phyloP scores from a whole-genome alignment of 495 filamentous ascomycete species.

The Penicillium herquei region DNA sequence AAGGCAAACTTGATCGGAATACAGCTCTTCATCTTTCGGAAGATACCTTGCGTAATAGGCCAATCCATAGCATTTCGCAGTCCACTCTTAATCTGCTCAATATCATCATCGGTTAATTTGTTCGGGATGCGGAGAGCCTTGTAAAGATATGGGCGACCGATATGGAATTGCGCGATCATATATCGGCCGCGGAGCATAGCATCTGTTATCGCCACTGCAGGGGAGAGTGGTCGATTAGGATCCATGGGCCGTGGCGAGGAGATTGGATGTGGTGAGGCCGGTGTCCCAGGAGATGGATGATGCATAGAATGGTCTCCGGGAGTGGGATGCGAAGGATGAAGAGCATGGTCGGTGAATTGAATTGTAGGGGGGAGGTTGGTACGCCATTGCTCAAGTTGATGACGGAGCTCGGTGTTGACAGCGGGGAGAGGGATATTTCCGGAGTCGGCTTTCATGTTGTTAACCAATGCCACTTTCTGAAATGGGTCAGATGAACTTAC shows the following conservation, averaged over 20 bases:
- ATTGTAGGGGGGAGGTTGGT: slow-evolving; percentile 42
- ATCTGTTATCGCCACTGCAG: slow-evolving; percentile 43
- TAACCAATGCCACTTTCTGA: not conserved
- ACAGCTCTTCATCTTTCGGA: slow-evolving; percentile 47
- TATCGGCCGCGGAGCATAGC: slow-evolving; percentile 47
- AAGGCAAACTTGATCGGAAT: slow-evolving; percentile 49
- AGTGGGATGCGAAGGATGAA: slow-evolving; percentile 13
- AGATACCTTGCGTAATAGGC: slow-evolving; percentile 43
- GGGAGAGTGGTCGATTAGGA: slow-evolving; percentile 31
- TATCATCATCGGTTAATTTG: slow-evolving; percentile 43
- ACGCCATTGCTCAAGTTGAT: slow-evolving; percentile 50
- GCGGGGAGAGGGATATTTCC: slow-evolving; percentile 46
- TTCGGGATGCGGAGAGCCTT: slow-evolving; percentile 43
- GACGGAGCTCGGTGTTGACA: slow-evolving; percentile 43
- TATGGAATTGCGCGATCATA: slow-evolving; percentile 49
- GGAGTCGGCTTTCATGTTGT: slow-evolving; percentile 34
- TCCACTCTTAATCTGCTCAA: slow-evolving; percentile 43
- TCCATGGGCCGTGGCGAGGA: slow-evolving; percentile 15
- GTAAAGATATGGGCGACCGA: slow-evolving; percentile 48
- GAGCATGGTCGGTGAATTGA: slow-evolving; percentile 36
- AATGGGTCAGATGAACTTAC: slow-evolving; percentile 30
- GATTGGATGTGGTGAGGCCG: slow-evolving; percentile 25
- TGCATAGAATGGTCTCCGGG: slow-evolving; percentile 18
- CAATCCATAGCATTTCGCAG: slow-evolving; percentile 47
- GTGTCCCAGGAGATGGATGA: slow-evolving; percentile 23